Percentiles rank a stretch among this genome's conserved stretches.
phyloP scores from a whole-genome alignment of 257 asterid species.

The Eustoma russellianum region DNA sequence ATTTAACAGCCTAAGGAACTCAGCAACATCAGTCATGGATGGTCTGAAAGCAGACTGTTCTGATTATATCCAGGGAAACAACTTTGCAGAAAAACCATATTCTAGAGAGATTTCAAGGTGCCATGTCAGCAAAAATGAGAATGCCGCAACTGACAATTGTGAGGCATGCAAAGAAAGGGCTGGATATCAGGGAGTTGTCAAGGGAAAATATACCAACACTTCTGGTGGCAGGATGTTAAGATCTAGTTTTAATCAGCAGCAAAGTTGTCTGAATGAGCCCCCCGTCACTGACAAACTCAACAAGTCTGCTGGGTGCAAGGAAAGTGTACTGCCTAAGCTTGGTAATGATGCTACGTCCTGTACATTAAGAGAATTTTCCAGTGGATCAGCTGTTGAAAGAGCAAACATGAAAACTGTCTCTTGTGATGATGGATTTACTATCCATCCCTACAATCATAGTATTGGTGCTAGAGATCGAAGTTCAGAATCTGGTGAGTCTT shows the following conservation, averaged over 20 bases:
- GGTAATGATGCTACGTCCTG: slow-evolving; percentile 18
- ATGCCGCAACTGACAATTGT: slow-evolving; percentile 19
- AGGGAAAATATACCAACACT: slow-evolving; percentile 14
- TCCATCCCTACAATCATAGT: slow-evolving; percentile 17
- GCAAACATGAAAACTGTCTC: slow-evolving; percentile 25
- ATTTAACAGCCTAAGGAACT: slow-evolving; percentile 19
- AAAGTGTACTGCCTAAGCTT: slow-evolving; percentile 16
- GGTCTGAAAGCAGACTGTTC: slow-evolving; percentile 26
- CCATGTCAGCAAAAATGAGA: slow-evolving; percentile 10
- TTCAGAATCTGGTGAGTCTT: slow-evolving; percentile 23
- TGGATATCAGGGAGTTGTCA: slow-evolving; percentile 21
- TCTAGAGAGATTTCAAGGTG: slow-evolving; percentile 8
- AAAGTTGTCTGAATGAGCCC: slow-evolving; percentile 14
- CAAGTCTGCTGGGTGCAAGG: slow-evolving; percentile 23
- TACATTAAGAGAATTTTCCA: slow-evolving; percentile 22
- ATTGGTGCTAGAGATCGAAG: slow-evolving; percentile 9
- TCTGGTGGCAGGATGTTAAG: slow-evolving; percentile 13
- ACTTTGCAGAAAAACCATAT: not conserved
- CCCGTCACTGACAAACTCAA: slow-evolving; percentile 19
- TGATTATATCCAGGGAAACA: slow-evolving; percentile 18
- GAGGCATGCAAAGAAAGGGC: slow-evolving; percentile 23
- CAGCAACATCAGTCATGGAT: slow-evolving; percentile 23
- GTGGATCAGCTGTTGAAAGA: slow-evolving; percentile 17
- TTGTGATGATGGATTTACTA: slow-evolving; percentile 16
- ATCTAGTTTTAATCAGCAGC: slow-evolving; percentile 24